Percentiles rank a stretch among this genome's conserved stretches.
Conservation (phyloP, 805 yeast species). For the Yamadazyma olivae region DNA sequence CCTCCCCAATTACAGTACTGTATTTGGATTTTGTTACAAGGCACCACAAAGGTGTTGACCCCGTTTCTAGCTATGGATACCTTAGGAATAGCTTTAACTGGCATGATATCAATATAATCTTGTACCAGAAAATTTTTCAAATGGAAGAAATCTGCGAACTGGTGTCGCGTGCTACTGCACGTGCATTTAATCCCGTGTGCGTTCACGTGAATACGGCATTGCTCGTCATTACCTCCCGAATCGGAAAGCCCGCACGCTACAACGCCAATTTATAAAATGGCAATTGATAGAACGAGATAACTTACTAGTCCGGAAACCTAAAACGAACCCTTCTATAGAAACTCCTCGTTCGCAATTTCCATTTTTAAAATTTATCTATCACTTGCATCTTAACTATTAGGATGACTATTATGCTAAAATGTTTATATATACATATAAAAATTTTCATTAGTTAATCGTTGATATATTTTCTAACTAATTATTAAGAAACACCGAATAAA, state of each 20-base stretch:
- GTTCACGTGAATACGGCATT: no score
- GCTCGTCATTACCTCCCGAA: no score
- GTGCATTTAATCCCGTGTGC: no score
- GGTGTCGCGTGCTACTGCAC: no score
- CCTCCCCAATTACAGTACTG: constrained; percentile 97
- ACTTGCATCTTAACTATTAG: no score
- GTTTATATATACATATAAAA: background rate
- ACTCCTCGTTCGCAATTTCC: background rate
- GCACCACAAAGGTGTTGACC: constrained; percentile 66
- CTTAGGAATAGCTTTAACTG: constrained; percentile 59
- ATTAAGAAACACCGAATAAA: no score
- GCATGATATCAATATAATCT: no score
- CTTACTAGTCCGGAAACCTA: background rate
- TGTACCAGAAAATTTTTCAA: no score
- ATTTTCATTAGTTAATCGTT: no score
- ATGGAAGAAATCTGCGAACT: no score
- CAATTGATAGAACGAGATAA: background rate
- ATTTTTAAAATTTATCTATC: background rate
- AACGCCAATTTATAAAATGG: background rate
- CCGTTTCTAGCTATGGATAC: constrained; percentile 70
- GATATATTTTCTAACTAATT: no score
- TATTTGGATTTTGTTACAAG: constrained; percentile 72
- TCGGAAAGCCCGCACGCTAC: no score
- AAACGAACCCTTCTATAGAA: background rate
- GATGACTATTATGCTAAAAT: background rate